Percentiles rank a stretch among this genome's conserved stretches.
Evolutionary conservation across 1,284 basidiomycete genomes (phyloP).

Genomic region (Leccinum fuscescens): DNA sequence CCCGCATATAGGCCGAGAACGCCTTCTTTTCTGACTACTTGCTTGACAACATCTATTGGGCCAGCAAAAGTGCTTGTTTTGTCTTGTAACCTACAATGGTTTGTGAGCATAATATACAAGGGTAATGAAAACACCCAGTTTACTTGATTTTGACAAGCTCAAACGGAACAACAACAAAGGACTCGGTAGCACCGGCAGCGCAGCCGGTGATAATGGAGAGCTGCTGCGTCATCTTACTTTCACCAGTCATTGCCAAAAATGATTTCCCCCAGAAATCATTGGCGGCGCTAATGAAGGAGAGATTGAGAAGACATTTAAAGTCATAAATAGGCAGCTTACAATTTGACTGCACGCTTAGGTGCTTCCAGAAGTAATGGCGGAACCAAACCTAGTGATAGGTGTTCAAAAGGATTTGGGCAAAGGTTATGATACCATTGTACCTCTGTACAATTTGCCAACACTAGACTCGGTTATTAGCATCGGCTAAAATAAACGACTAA

Average conservation of each 20-base stretch:
- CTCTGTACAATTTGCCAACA: conserved; percentile 84
- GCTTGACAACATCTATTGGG: conserved; percentile 86
- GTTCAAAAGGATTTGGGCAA: background rate
- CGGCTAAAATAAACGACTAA: conserved; percentile 8
- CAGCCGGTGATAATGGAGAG: conserved; percentile 90
- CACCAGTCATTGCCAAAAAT: conserved; percentile 59
- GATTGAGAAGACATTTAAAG: background rate
- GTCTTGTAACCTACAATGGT: conserved; percentile 73
- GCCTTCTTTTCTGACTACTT: conserved; percentile 77
- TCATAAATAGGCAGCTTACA: conserved; percentile 47
- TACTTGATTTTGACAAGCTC: conserved; percentile 96
- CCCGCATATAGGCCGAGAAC: conserved; percentile 85
- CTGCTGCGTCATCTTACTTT: conserved; percentile 83
- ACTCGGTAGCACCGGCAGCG: conserved; percentile 93
- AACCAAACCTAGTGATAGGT: conserved; percentile 61
- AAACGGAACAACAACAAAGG: conserved; percentile 90
- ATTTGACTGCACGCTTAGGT: conserved; percentile 98
- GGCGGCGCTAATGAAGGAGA: conserved; percentile 52
- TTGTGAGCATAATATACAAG: conserved; percentile 5
- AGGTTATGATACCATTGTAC: conserved; percentile 33
- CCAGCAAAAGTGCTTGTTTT: conserved; percentile 87
- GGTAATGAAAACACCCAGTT: conserved; percentile 7
- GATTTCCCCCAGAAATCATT: conserved; percentile 95
- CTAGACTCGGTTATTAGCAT: conserved; percentile 43
- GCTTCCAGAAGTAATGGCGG: conserved; percentile 95